These are phyloP conservation scores for Astragalus glycyphyllos DNA, from an alignment of 306 rosid species.

Conservation along the genomic window DNA sequence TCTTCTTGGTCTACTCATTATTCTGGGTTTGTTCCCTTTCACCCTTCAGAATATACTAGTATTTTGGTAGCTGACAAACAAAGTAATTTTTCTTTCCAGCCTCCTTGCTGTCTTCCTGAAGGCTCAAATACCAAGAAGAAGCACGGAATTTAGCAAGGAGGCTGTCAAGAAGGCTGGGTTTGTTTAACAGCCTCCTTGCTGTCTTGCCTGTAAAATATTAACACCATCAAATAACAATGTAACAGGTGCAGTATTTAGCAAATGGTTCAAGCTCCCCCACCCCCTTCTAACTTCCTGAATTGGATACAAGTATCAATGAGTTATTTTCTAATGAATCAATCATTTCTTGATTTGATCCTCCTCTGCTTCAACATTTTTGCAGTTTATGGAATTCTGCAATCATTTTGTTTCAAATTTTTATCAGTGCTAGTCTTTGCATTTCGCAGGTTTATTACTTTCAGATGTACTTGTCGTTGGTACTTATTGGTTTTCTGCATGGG, in stretches of 20 bases:
- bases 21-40: no score
- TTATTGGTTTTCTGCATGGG: conserved; percentile 96
- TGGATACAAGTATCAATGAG: conserved; percentile 24
- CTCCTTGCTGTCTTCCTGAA: conserved; percentile 89
- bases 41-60: conserved; percentile 24
- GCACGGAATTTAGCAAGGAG: no score
- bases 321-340: conserved; percentile 36
- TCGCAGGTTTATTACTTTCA: conserved; percentile 95
- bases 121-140: no score
- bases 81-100: conserved; percentile 56
- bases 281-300: conserved; percentile 30
- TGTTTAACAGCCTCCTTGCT: no score
- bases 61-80: conserved; percentile 43
- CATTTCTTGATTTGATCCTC: conserved; percentile 36
- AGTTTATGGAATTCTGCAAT: conserved; percentile 96
- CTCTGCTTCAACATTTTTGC: conserved; percentile 46
- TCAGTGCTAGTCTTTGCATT: conserved; percentile 33
- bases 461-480: conserved; percentile 92
- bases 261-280: conserved; percentile 24
- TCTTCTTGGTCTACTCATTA: no score
- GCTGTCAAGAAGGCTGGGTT: no score
- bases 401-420: no score
- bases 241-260: conserved; percentile 88
- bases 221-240: conserved; percentile 48
- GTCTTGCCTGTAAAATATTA: conserved; percentile 50